Conservation (phyloP, 2,329 filamentous ascomycete genomes). For the Sporothrix mexicana region DNA sequence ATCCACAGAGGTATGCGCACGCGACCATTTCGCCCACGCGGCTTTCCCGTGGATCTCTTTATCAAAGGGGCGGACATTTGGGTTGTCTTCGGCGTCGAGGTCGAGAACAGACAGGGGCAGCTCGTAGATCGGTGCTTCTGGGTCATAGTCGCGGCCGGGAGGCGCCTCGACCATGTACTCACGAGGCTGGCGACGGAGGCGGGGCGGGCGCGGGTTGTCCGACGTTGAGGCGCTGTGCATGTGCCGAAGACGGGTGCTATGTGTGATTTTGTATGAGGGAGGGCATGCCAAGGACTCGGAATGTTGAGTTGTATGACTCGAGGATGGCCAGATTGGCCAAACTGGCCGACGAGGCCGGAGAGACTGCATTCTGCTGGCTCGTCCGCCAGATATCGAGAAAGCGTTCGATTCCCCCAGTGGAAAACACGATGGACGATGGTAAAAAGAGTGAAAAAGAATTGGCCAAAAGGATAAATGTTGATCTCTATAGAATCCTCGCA, state of each 20-base stretch:
- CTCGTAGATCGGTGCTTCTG: constrained; percentile 43
- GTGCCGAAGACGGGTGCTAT: too few species aligned
- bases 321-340: not conserved
- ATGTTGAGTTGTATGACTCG: not conserved
- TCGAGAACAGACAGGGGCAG: constrained; percentile 55
- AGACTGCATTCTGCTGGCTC: not conserved
- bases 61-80: constrained; percentile 51
- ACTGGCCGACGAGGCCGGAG: not conserved
- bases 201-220: too few species aligned
- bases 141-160: not conserved
- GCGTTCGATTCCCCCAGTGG: too few species aligned
- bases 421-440: not conserved
- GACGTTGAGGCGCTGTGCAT: too few species aligned
- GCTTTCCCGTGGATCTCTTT: constrained; percentile 45
- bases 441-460: not conserved
- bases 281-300: not conserved
- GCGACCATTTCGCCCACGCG: constrained; percentile 44
- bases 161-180: not conserved
- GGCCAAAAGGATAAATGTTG: not conserved
- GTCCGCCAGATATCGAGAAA: too few species aligned
- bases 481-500: too few species aligned
- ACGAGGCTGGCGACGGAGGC: not conserved
- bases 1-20: constrained; percentile 34
- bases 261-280: not conserved
- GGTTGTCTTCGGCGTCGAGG: constrained; percentile 56